Evolutionary conservation across 2,329 filamentous ascomycete genomes (phyloP).

Genomic region (Calonectria honghensis): DNA sequence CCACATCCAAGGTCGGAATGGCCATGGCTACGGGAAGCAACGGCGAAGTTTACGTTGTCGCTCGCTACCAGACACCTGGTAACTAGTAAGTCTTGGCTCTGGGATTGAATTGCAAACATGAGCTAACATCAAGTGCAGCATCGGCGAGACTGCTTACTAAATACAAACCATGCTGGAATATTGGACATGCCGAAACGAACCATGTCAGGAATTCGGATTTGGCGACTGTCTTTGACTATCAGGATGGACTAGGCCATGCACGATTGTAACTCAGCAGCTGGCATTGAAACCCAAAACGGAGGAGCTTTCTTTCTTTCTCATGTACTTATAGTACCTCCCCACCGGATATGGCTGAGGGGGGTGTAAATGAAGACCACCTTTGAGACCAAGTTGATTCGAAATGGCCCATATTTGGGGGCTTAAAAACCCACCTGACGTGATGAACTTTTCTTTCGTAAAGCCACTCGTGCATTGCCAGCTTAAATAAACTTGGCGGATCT

Average conservation of each 20-base stretch:
- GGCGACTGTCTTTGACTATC: neutral
- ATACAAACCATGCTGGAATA: neutral
- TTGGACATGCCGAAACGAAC: neutral
- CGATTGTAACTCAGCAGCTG: neutral
- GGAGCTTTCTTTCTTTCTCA: neutral
- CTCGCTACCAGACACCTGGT: slow-evolving; percentile 51
- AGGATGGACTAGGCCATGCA: neutral
- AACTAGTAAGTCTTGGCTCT: slow-evolving; percentile 50
- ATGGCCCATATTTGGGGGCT: neutral
- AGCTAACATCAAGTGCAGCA: slow-evolving; percentile 35
- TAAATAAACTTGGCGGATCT: neutral
- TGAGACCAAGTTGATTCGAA: neutral
- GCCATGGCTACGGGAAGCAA: slow-evolving; percentile 44
- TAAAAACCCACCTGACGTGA: neutral
- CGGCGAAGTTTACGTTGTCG: slow-evolving; percentile 50
- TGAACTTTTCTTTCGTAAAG: neutral
- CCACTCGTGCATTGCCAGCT: too few relatives aligned
- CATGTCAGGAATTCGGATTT: too few relatives aligned
- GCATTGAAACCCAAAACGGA: neutral
- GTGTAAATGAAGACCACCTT: slow-evolving; percentile 18
- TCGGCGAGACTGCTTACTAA: slow-evolving; percentile 51
- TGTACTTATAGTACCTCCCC: slow-evolving; percentile 21
- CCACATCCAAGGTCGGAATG: slow-evolving; percentile 53
- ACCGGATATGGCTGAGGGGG: neutral
- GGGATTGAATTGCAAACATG: neutral